Evolutionary conservation across 176 grass and related monocot genomes (phyloP).

Genomic region (Oryza brachyantha): DNA sequence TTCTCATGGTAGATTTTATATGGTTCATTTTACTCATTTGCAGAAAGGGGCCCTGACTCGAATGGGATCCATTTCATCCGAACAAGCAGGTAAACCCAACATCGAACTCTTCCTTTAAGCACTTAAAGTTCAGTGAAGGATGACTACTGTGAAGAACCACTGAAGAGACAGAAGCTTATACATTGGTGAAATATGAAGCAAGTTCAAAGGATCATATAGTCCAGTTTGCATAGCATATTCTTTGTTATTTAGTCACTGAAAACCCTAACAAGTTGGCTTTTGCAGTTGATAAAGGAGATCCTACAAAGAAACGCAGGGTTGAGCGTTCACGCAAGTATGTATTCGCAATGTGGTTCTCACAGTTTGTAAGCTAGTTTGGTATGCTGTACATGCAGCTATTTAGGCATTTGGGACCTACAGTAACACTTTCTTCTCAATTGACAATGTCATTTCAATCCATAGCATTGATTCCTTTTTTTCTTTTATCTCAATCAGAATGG

Average conservation of each 20-base stretch:
- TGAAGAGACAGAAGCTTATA: not conserved
- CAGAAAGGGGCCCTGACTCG: conserved; percentile 50
- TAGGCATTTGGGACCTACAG: not conserved
- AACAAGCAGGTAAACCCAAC: conserved; percentile 45
- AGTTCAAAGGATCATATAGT: not conserved
- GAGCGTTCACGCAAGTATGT: conserved; percentile 75
- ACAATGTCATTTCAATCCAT: not conserved
- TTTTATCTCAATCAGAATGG: conserved; percentile 69
- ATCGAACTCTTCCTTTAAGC: not conserved
- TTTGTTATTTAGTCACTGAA: conserved; percentile 2
- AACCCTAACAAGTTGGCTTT: conserved; percentile 17
- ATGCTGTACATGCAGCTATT: not conserved
- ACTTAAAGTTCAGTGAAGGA: not conserved
- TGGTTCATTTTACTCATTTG: conserved; percentile 17
- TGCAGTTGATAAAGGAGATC: conserved; percentile 71
- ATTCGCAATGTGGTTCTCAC: not conserved
- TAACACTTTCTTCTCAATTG: not conserved
- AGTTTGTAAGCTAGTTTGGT: not conserved
- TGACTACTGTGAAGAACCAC: not conserved
- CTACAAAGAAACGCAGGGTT: conserved; percentile 75
- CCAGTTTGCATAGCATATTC: not conserved
- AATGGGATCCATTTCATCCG: conserved; percentile 63
- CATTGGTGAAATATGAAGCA: not conserved
- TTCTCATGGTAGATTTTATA: not conserved
- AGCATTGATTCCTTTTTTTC: too few relatives aligned